These are phyloP conservation scores for Mycena latifolia DNA, from an alignment of 768 basidiomycete genomes.

Conservation along the genomic window DNA sequence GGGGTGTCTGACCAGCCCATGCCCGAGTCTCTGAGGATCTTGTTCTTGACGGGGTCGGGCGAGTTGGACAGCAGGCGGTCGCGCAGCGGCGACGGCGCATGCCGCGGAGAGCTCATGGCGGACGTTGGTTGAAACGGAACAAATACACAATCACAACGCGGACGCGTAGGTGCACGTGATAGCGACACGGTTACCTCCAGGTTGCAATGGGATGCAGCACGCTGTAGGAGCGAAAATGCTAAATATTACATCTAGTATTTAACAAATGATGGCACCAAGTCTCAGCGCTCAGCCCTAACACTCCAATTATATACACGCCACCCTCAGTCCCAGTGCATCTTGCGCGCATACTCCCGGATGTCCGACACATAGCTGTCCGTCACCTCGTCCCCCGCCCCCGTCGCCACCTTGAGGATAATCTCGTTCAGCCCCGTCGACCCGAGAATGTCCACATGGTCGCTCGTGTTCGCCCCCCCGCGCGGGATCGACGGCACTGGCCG, in stretches of 20 bases:
- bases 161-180: constrained; percentile 5
- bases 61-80: constrained; percentile 74
- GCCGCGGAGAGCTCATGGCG: constrained; percentile 22
- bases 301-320: too few species aligned
- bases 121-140: not conserved
- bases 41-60: constrained; percentile 73
- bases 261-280: too few species aligned
- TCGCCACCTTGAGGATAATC: constrained; percentile 90
- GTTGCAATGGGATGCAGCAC: too few species aligned
- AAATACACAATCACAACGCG: constrained; percentile 3
- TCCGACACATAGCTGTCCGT: constrained; percentile 78
- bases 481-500: constrained; percentile 60
- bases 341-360: constrained; percentile 80
- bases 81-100: constrained; percentile 56
- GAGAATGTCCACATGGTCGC: constrained; percentile 90
- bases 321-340: constrained; percentile 82
- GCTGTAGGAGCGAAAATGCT: too few species aligned
- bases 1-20: constrained; percentile 67
- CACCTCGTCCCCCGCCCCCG: constrained; percentile 83
- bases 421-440: constrained; percentile 88
- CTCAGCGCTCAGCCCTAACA: too few species aligned
- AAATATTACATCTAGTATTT: too few species aligned
- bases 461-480: constrained; percentile 92
- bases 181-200: too few species aligned
- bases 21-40: constrained; percentile 72